Evolutionary conservation across 2,329 filamentous ascomycete genomes (phyloP), one percentile per base, ranked within the genome.

Genomic region (Fusarium torulosum): DNA sequence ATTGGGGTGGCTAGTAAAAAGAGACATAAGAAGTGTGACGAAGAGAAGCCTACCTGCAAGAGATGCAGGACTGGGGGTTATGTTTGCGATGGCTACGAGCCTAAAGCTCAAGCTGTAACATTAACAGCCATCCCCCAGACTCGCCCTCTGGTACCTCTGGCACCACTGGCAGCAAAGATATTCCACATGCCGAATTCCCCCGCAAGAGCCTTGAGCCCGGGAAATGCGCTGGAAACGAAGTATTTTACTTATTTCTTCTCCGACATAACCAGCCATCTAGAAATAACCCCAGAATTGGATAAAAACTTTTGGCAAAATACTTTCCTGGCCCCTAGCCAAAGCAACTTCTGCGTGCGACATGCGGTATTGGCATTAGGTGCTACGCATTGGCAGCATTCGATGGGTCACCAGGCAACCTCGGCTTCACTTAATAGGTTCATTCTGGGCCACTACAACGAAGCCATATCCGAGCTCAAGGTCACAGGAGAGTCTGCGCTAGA

Each of bases 201-300:
- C 1, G 6, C 14, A 3, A 14, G 6, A 8, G 19, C 53, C 11
- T 7, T 59, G 6, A 14, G 41, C 9, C 43, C 25, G 2, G 38
- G 23, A 13, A 33, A 59, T 31, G 17, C 29, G 6, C 43, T 59
- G 8, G 57, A 59, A 40, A 33, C 55, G 2, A 53, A 40, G 20
- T 60, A 60, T 6, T 60, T 60, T 0, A 20, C 29, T 13, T 60
- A 60, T 14, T 60, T 60, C 33, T 60, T 60, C n/a, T 59, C 38
- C 2, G 31, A 60, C 8, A 41, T 60, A 0, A 53, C 44, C 25
- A 23, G 2, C 4, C 45, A 53, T 15, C 15, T 60, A 4, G 58
- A 44, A 1, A 60, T 60, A 2, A 44, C 58, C 1, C 58, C 55
- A 3, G 19, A 35, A 9, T 7, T 60, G 4, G 23, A 60, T 10